These are phyloP conservation scores for Plasmopara muralis DNA, from an alignment of 352 stramenopile species.

Conservation along the genomic window DNA sequence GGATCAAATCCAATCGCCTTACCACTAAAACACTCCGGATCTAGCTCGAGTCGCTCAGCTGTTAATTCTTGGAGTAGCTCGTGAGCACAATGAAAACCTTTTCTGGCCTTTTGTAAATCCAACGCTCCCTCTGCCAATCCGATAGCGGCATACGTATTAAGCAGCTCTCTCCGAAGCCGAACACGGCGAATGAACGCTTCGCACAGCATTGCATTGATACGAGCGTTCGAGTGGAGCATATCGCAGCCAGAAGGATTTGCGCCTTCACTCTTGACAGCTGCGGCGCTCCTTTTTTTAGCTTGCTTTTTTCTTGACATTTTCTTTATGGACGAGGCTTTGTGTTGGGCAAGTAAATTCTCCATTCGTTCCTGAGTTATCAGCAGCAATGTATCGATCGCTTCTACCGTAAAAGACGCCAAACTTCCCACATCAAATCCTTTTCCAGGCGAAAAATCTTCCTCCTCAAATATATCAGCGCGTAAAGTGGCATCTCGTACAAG, in stretches of 20 bases:
- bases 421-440: constrained; percentile 55
- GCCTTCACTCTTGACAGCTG: constrained; percentile 5
- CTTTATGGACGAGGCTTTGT: constrained; percentile 41
- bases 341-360: constrained; percentile 31
- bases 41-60: constrained; percentile 60
- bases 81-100: constrained; percentile 35
- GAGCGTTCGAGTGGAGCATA: constrained; percentile 40
- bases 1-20: constrained; percentile 71
- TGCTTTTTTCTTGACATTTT: constrained; percentile 61
- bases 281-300: constrained; percentile 29
- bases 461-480: constrained; percentile 93
- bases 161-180: constrained; percentile 41
- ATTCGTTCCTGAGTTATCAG: constrained; percentile 41
- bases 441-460: constrained; percentile 90
- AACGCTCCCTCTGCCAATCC: constrained; percentile 40
- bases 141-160: constrained; percentile 36
- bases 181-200: constrained; percentile 60
- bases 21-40: constrained; percentile 58
- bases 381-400: constrained; percentile 38
- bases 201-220: constrained; percentile 44
- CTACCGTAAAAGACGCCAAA: constrained; percentile 31
- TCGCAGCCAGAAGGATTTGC: constrained; percentile 21
- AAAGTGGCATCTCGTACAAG: constrained; percentile 79
- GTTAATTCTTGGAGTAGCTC: constrained; percentile 37
- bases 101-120: constrained; percentile 33